Conservation (phyloP, 805 yeast genomes). For the Metahyphopichia silvanorum region DNA sequence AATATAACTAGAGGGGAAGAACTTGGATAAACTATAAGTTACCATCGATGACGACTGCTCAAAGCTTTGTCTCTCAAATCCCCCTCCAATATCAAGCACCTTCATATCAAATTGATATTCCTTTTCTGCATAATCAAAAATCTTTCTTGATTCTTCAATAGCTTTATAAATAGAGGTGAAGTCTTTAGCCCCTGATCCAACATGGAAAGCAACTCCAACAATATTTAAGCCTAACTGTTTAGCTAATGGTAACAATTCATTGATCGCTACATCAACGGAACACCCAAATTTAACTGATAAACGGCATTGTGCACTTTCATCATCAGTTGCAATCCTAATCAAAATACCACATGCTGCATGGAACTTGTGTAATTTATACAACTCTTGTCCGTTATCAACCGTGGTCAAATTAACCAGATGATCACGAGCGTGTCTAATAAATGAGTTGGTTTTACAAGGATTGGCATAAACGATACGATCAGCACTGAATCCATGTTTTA, state of each 20-base stretch:
- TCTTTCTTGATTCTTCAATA: constrained; percentile 60
- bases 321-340: constrained; percentile 86
- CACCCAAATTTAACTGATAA: constrained; percentile 90
- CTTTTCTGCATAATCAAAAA: constrained; percentile 58
- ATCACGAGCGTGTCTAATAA: constrained; percentile 65
- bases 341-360: constrained; percentile 72
- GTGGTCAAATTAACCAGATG: constrained; percentile 68
- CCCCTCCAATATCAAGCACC: constrained; percentile 89
- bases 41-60: constrained; percentile 56
- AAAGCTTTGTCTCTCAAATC: constrained; percentile 69
- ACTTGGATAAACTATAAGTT: constrained; percentile 48
- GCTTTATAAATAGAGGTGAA: constrained; percentile 65
- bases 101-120: constrained; percentile 45
- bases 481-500: constrained; percentile 61
- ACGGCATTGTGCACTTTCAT: constrained; percentile 80
- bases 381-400: constrained; percentile 84
- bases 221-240: constrained; percentile 58
- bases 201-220: constrained; percentile 90
- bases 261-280: constrained; percentile 47
- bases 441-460: constrained; percentile 89
- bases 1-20: constrained; percentile 49
- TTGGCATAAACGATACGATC: constrained; percentile 82
- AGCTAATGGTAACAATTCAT: constrained; percentile 58
- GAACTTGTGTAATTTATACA: constrained; percentile 62
- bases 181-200: constrained; percentile 90